Evolutionary conservation across 768 basidiomycete species (phyloP), one percentile per base, ranked within the genome.

Genomic region (Kondoa malvinella): DNA sequence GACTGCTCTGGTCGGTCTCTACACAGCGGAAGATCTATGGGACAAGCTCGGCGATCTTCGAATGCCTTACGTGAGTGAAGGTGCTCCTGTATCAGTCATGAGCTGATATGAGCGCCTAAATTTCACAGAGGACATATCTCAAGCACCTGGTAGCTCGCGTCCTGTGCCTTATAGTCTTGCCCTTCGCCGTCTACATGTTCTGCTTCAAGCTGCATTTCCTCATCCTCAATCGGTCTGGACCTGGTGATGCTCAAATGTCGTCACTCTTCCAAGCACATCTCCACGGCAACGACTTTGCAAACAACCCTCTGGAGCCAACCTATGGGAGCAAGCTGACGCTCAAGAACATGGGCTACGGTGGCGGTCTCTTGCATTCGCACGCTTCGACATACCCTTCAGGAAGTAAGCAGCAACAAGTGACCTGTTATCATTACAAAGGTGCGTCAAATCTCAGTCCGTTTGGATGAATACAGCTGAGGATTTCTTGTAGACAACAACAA

Each of bases 211-310:
- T 95, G 25, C 95, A 99, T 77, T 99, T 99, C 80, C 76, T 96
- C 76, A 82, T 99, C 70, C 80, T 99, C 64, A 92, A 89, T 76
- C 89, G 91, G 71, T 87, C 89, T 16, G 94, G 94, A 50, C 89
- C 95, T 26, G 95, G 94, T 17, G 94, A 99, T 75, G 87, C 94
- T 1, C 94, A 97, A 76, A 99, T 99, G 94, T 90, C 88, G 76
- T 95, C 91, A 4, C 81, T 97, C 25, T 99, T 99, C 83, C 95
- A 99, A 77, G 94, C 95, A 29, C 90, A 95, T 73, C 82, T 99
- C 1, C 82, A 83, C 34, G 95, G 95, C 17, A 99, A 96, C 75
- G 90, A 95, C 75, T 97, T 96, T 77, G 78, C 84, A n/a, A 79
- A 80, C 72, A 92, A 92, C 73, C 95, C 95, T 15, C 83, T 95